These are phyloP conservation scores for Nannochloris sp. DNA, from an alignment of 139 green algal genomes.

Conservation along the genomic window DNA sequence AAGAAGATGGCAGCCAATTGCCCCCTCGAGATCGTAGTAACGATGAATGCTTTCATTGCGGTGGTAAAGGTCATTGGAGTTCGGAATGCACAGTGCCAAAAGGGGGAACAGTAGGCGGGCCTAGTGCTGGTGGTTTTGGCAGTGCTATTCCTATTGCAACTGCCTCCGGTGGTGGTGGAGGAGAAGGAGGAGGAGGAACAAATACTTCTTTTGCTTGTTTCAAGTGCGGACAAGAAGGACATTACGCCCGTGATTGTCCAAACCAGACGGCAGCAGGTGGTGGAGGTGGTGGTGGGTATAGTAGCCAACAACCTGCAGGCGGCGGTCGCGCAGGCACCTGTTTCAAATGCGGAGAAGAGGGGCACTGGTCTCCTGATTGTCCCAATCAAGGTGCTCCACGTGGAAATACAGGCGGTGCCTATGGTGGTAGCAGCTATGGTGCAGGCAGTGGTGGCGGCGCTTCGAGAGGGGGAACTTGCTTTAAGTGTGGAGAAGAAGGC, in stretches of 20 bases:
- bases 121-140: too few species aligned
- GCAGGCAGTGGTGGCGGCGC: not conserved
- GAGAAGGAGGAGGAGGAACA: too few species aligned
- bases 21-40: not conserved
- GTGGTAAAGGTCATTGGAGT: too few species aligned
- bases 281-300: not conserved
- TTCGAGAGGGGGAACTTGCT: not conserved
- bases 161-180: too few species aligned
- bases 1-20: not conserved
- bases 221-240: not conserved
- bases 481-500: conserved; percentile 4
- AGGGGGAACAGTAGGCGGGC: too few species aligned
- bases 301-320: too few species aligned
- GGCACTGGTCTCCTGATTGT: conserved; percentile 5
- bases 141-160: too few species aligned
- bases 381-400: conserved; percentile 2
- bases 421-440: not conserved
- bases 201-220: too few species aligned
- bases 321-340: too few species aligned
- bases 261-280: conserved; percentile 1
- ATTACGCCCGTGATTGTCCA: conserved; percentile 4
- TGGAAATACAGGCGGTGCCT: not conserved
- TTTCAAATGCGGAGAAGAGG: not conserved
- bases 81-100: too few species aligned
- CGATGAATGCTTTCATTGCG: not conserved